These are phyloP conservation scores for Fusarium veterinarium DNA, from an alignment of 2,329 filamentous ascomycete genomes.

Conservation along the genomic window DNA sequence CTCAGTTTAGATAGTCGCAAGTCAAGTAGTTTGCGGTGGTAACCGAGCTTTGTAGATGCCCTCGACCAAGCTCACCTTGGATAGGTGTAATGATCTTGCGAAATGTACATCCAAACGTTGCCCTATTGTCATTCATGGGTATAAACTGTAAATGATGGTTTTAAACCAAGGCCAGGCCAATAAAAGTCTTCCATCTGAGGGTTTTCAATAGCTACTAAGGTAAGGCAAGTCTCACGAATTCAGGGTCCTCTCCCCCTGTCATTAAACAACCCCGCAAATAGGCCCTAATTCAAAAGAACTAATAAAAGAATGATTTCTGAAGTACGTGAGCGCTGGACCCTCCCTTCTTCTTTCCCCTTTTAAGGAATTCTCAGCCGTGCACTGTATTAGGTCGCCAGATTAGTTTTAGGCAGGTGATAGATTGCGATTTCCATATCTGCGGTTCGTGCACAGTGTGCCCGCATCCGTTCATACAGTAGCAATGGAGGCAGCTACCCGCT, in stretches of 20 bases:
- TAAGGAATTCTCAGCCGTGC: constrained; percentile 17
- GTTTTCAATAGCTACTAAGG: neutral
- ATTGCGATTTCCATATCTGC: constrained; percentile 1
- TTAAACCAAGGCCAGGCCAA: neutral
- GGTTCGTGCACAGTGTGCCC: constrained; percentile 20
- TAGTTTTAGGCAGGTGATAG: neutral
- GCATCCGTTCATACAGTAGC: neutral
- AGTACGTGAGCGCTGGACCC: neutral
- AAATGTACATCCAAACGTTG: neutral
- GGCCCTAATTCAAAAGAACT: neutral
- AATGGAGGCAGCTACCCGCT: constrained; percentile 19
- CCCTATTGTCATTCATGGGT: neutral
- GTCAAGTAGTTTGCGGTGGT: neutral
- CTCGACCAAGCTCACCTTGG: neutral
- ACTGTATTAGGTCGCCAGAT: neutral
- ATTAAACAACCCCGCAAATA: constrained; percentile 1
- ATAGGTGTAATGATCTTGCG: neutral
- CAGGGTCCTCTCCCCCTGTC: constrained; percentile 21
- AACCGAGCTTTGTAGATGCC: neutral
- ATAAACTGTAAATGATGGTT: neutral
- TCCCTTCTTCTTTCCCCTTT: neutral
- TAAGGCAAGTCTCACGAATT: constrained; percentile 1
- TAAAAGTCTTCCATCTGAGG: neutral
- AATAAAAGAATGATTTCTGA: neutral
- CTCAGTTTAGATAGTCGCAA: neutral